Evolutionary conservation across 2,329 filamentous ascomycete genomes (phyloP), one percentile per base, ranked within the genome.

Genomic region (Davidsoniella neocaledoniae): DNA sequence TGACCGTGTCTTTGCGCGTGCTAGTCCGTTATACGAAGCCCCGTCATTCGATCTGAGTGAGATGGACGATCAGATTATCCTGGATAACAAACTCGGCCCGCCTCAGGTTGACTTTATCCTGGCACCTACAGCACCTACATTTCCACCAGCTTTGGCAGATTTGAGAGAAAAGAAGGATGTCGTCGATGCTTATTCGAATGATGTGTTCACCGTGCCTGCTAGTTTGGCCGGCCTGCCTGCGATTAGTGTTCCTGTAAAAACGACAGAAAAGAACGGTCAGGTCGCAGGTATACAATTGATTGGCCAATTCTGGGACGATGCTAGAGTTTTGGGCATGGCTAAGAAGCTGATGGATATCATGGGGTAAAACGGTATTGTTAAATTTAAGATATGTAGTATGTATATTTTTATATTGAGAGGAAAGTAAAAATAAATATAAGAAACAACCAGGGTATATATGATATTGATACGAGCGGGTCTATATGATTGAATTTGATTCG

Each of bases 141-240:
- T 77, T 14, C 77, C 88, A 7, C 87, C 86, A 0, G 68, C 63
- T 5, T 61, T 91, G 5, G 66, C 71, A 3, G 72, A 79, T 5
- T 61, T 91, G 33, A 57, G 67, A 53, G 48, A 40, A 16, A 45
- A 43, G 14, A 58, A 63, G 8, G 69, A 77, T 62, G 68, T 73
- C 8, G 66, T 94, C n/a, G 79, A 90, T 57, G 75, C 75, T 1
- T 96, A 95, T 60, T 83, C 84, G 70, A 94, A 91, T 59, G 91
- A 98, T 65, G 82, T 96, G 1, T 90, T 96, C 58, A 96, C 91
- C 0, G 90, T 98, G 1, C 91, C 91, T 1, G 87, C 90, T 2
- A 95, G 87, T 65, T 68, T 98, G 56, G 91, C 90, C 0, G 91
- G 91, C 0, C 67, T 98, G 50, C 91, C 91, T 2, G 85, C 88